Conservation (phyloP, 2,329 filamentous ascomycete species). For the Alternaria infectoria region DNA sequence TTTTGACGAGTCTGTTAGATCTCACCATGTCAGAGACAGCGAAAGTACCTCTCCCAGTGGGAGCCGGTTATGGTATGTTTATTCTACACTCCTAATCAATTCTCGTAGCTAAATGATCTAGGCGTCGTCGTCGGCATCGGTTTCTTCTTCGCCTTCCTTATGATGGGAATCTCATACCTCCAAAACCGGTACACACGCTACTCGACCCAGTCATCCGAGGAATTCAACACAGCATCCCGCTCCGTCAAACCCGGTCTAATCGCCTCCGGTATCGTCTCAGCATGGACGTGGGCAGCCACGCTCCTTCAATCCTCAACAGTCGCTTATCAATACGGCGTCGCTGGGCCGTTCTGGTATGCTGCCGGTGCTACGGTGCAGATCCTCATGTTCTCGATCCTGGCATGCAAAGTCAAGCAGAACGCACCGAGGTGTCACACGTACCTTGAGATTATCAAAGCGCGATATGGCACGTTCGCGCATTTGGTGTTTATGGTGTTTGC, state of each 20-base stretch:
- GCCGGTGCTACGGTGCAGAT: constrained; percentile 55
- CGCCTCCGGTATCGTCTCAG: constrained; percentile 55
- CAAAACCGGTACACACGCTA: constrained; percentile 44
- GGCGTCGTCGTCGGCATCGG: constrained; percentile 57
- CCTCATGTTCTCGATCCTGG: constrained; percentile 52
- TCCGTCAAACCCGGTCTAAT: constrained; percentile 56
- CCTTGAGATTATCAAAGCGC: constrained; percentile 51
- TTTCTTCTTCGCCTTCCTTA: constrained; percentile 45
- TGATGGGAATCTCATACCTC: constrained; percentile 48
- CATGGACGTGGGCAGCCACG: constrained; percentile 59
- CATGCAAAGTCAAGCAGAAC: constrained; percentile 53
- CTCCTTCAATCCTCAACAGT: constrained; percentile 37
- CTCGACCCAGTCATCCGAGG: constrained; percentile 53
- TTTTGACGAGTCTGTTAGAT: neutral
- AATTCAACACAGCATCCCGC: constrained; percentile 57
- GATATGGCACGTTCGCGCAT: constrained; percentile 49
- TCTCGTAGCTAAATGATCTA: constrained; percentile 4
- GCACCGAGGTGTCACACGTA: constrained; percentile 51
- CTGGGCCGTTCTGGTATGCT: constrained; percentile 49
- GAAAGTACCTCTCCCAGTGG: constrained; percentile 36
- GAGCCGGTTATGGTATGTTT: constrained; percentile 56
- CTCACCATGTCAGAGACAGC: constrained; percentile 25
- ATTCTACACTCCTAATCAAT: neutral
- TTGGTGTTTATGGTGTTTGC: constrained; percentile 51
- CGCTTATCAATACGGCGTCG: constrained; percentile 40